Evolutionary conservation across 2,329 filamentous ascomycete species (phyloP), one percentile per base, ranked within the genome.

Genomic region (Tolypocladium inflatum): DNA sequence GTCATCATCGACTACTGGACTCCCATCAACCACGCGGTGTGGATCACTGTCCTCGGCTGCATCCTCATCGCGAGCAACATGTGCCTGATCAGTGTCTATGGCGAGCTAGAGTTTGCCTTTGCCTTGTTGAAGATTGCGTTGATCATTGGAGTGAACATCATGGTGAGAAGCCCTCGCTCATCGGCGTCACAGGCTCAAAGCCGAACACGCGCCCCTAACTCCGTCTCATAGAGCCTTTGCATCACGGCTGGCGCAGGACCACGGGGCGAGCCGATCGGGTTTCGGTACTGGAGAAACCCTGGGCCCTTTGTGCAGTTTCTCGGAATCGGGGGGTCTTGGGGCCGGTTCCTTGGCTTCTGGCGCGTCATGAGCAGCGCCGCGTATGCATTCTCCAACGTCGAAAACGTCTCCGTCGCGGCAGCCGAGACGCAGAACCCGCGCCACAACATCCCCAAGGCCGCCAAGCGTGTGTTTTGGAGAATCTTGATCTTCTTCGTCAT

Each of bases 101-200:
- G 74, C 59, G 81, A 80, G 71, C 80, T 84, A 61, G 83, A 86
- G 64, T 86, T 85, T 61, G 59, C 80, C 30, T 77, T 86, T 23
- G 77, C 76, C 61, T 72, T 80, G 58, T 76, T 86, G 67, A 86
- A 86, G 68, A 76, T 86, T 63, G 65, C 73, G 15, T 81, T 84
- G 52, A 79, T 80, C 64, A 72, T 80, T 11, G 85, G 84, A 6
- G 87, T 88, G 68, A 87, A 88, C 67, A 78, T 88, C 62, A 72
- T 87, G 33, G 83, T 80, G 38, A 39, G 38, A 17, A 38, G 38
- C 17, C 37, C 38, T 39, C 38, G 3, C 38, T 8, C 38, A 19
- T 39, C 38, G 2, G 38, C 38, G 6, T 8, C 38, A 8, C 38
- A 17, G 7, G 8, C 38, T 17, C 38, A 2, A 39, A 15, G 38